These are phyloP conservation scores for Botrytis paeoniae DNA, from an alignment of 2,329 filamentous ascomycete genomes.

Conservation along the genomic window DNA sequence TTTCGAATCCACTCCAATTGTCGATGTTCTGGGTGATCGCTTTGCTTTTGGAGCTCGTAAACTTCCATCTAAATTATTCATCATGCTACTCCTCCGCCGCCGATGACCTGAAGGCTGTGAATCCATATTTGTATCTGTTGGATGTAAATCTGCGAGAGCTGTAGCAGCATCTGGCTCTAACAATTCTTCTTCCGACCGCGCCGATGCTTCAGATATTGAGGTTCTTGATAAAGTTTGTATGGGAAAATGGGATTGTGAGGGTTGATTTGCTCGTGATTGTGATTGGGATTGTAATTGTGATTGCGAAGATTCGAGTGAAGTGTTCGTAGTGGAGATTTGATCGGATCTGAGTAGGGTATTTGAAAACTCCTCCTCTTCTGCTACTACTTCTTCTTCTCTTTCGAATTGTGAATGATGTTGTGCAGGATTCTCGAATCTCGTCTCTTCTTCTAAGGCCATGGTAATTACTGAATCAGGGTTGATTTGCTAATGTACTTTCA, in stretches of 20 bases:
- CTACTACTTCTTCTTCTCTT: not conserved
- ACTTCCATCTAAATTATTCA: conserved; percentile 30
- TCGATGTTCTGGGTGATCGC: conserved; percentile 24
- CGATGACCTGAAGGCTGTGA: conserved; percentile 33
- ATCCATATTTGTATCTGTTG: conserved; percentile 30
- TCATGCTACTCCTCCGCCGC: conserved; percentile 36
- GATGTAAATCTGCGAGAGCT: conserved; percentile 26
- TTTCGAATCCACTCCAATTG: conserved; percentile 28
- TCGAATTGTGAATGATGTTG: conserved; percentile 13
- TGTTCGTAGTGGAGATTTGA: conserved; percentile 3
- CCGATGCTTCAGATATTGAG: conserved; percentile 22
- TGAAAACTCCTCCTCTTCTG: not conserved
- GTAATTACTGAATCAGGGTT: conserved; percentile 10
- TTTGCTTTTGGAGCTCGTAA: conserved; percentile 19
- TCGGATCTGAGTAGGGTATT: not conserved
- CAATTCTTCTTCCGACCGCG: conserved; percentile 23
- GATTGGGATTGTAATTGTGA: not conserved
- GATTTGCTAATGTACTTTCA: conserved; percentile 7
- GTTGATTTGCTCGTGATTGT: not conserved
- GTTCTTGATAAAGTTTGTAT: conserved; percentile 23
- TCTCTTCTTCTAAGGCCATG: not conserved
- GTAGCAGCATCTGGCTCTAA: conserved; percentile 30
- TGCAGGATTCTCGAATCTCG: not conserved
- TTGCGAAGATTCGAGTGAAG: not conserved
- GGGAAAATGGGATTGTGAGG: conserved; percentile 21